Conservation (phyloP, 2,329 filamentous ascomycete genomes). For the Magnaporthiopsis poae region DNA sequence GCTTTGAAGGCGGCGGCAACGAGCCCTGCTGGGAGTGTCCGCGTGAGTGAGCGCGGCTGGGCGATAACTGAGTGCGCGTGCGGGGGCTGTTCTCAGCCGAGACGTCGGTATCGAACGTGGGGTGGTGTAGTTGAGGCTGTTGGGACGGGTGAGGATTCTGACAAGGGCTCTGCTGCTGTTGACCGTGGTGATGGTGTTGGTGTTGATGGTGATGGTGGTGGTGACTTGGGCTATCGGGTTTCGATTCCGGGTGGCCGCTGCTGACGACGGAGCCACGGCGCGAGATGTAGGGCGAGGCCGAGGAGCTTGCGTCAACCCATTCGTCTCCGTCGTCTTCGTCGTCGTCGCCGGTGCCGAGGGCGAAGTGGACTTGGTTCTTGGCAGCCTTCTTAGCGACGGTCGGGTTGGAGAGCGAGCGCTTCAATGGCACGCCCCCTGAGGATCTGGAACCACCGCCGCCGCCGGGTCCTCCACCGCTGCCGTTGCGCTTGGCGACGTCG, state of each 20-base stretch:
- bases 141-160: not conserved
- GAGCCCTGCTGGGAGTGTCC: not conserved
- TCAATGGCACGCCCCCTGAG: slow-evolving; percentile 24
- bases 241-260: slow-evolving; percentile 28
- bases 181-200: not conserved
- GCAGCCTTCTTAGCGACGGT: slow-evolving; percentile 31
- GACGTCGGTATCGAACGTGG: not conserved
- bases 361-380: slow-evolving; percentile 52
- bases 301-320: slow-evolving; percentile 58
- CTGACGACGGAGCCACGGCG: slow-evolving; percentile 39
- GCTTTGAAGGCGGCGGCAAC: slow-evolving; percentile 23
- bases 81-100: not conserved
- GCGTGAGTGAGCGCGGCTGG: not conserved
- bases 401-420: slow-evolving; percentile 42
- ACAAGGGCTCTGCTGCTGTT: not conserved
- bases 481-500: slow-evolving; percentile 40
- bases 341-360: slow-evolving; percentile 41
- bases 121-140: not conserved
- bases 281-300: slow-evolving; percentile 50
- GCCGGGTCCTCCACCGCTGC: slow-evolving; percentile 35
- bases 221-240: not conserved
- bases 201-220: not conserved
- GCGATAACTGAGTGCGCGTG: not conserved
- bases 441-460: not conserved
- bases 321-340: slow-evolving; percentile 39